Evolutionary conservation across 148 eudicot genomes (phyloP).

Genomic region (Limonium bicolor): DNA sequence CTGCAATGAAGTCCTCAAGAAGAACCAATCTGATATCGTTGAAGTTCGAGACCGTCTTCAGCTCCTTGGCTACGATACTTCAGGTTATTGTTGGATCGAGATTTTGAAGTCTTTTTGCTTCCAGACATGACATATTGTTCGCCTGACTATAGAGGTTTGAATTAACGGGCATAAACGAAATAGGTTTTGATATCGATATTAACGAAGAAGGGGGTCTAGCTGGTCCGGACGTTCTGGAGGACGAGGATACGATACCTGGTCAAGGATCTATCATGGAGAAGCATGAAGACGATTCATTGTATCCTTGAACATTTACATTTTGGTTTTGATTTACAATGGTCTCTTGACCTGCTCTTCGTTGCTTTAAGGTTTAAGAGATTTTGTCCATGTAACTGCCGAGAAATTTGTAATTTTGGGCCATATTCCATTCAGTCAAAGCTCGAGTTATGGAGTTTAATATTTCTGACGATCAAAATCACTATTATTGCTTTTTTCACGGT

Average conservation of each 20-base stretch:
- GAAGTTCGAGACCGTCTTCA: slow-evolving; percentile 35
- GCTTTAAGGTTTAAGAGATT: not conserved
- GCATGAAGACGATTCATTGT: slow-evolving; percentile 39
- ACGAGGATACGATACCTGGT: not conserved
- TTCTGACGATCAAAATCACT: not conserved
- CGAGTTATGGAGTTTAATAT: not conserved
- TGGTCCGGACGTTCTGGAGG: slow-evolving; percentile 13
- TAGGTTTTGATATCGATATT: slow-evolving; percentile 10
- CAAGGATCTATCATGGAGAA: slow-evolving; percentile 10
- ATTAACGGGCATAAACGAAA: not conserved
- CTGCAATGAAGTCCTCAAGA: slow-evolving; percentile 58
- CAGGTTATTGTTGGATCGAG: slow-evolving; percentile 3
- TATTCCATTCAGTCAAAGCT: too few relatives aligned
- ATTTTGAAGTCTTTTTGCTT: slow-evolving; percentile 9
- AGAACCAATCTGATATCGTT: slow-evolving; percentile 36
- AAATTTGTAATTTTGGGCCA: too few relatives aligned
- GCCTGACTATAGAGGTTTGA: not conserved
- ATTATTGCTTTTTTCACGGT: not conserved
- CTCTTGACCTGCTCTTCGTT: not conserved
- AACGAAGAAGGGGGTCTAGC: slow-evolving; percentile 25
- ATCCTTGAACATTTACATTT: slow-evolving; percentile 27
- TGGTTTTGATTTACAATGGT: not conserved
- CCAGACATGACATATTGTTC: not conserved
- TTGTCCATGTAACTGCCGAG: not conserved
- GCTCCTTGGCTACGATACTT: slow-evolving; percentile 21